Evolutionary conservation across 2,329 filamentous ascomycete species (phyloP).

Genomic region (Purpureocillium lavendulum): DNA sequence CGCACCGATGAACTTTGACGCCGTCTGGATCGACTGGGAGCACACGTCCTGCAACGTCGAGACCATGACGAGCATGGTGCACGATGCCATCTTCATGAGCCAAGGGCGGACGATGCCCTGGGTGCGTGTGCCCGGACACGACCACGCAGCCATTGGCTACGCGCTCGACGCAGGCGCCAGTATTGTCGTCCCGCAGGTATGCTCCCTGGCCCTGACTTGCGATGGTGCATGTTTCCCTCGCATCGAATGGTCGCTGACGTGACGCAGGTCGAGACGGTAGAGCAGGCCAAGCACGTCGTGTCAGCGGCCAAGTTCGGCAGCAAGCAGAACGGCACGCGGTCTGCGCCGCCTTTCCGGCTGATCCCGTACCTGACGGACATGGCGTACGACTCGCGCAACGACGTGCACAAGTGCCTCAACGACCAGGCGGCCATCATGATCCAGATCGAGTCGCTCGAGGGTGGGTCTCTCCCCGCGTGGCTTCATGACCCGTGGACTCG

Average conservation of each 20-base stretch:
- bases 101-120: constrained; percentile 34
- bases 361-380: constrained; percentile 31
- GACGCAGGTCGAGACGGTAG: constrained; percentile 32
- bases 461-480: constrained; percentile 4
- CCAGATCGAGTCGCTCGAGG: constrained; percentile 33
- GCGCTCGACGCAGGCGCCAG: constrained; percentile 40
- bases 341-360: constrained; percentile 34
- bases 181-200: constrained; percentile 32
- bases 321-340: constrained; percentile 29
- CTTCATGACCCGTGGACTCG: too few species aligned
- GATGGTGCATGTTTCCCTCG: too few species aligned
- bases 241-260: too few species aligned
- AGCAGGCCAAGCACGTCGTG: constrained; percentile 32
- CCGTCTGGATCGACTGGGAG: constrained; percentile 40
- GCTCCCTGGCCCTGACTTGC: too few species aligned
- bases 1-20: constrained; percentile 33
- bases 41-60: constrained; percentile 35
- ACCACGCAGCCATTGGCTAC: constrained; percentile 36
- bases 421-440: constrained; percentile 39
- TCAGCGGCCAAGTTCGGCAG: constrained; percentile 35
- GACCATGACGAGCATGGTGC: constrained; percentile 42
- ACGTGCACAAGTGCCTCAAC: constrained; percentile 31
- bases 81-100: constrained; percentile 37
- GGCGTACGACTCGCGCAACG: constrained; percentile 18
- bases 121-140: constrained; percentile 36